Evolutionary conservation across 2,329 filamentous ascomycete genomes (phyloP).

Genomic region (Hypoxylon sp.): DNA sequence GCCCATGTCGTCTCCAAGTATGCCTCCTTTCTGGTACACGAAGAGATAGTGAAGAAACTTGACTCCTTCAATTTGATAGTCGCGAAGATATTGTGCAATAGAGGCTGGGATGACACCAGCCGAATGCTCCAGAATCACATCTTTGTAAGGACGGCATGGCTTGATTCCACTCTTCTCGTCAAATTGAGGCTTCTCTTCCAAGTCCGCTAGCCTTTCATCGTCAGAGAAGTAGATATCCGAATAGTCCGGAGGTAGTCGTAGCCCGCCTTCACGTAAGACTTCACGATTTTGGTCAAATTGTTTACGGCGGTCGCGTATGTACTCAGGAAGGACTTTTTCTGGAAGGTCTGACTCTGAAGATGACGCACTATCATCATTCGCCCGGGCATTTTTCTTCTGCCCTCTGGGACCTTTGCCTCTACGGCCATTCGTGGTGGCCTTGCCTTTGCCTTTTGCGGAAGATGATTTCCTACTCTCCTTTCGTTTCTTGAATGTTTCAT

Average conservation of each 20-base stretch:
- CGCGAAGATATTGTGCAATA: slow-evolving; percentile 90
- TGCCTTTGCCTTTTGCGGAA: slow-evolving; percentile 44
- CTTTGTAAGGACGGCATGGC: slow-evolving; percentile 78
- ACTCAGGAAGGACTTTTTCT: slow-evolving; percentile 77
- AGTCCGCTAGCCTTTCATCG: slow-evolving; percentile 71
- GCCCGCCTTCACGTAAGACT: slow-evolving; percentile 74
- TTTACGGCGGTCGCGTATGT: slow-evolving; percentile 77
- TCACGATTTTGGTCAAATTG: slow-evolving; percentile 76
- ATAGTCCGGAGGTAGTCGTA: slow-evolving; percentile 84
- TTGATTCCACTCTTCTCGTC: slow-evolving; percentile 67
- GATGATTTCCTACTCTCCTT: slow-evolving; percentile 40
- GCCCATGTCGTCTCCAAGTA: slow-evolving; percentile 98
- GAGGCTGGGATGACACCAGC: slow-evolving; percentile 87
- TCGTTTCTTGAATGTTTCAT: slow-evolving; percentile 45
- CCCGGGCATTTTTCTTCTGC: slow-evolving; percentile 28
- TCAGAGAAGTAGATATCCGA: slow-evolving; percentile 83
- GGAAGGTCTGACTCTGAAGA: slow-evolving; percentile 61
- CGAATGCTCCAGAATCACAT: slow-evolving; percentile 82
- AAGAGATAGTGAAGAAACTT: slow-evolving; percentile 90
- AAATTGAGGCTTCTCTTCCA: slow-evolving; percentile 81
- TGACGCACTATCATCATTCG: slow-evolving; percentile 54
- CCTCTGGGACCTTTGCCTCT: slow-evolving; percentile 32
- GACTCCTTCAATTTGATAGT: slow-evolving; percentile 91
- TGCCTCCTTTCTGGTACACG: slow-evolving; percentile 89
- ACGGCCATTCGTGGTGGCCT: slow-evolving; percentile 33